A percentile compares a stretch with the other conserved stretches of the same genome.
Conservation (phyloP, 148 eudicot species). For the Talinum fruticosum region DNA sequence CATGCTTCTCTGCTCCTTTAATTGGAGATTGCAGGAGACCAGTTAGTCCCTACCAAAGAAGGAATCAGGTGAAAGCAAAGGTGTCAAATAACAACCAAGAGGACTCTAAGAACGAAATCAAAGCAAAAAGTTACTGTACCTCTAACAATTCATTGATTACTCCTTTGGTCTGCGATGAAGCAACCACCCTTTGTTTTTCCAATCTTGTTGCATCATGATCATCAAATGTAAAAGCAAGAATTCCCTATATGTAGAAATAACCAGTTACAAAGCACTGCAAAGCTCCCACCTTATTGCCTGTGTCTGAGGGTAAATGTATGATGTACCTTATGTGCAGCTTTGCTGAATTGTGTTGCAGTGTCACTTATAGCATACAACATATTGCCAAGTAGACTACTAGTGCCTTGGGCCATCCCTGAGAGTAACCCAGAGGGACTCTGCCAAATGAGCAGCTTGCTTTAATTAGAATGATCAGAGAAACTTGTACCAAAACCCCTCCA, state of each 20-base stretch:
- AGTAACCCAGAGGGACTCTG: conserved; percentile 88
- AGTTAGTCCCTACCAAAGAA: conserved; percentile 68
- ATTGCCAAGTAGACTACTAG: conserved; percentile 83
- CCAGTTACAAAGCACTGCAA: conserved; percentile 4
- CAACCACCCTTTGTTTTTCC: conserved; percentile 60
- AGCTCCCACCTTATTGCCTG: neutral
- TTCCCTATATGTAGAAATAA: conserved; percentile 56
- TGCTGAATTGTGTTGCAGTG: conserved; percentile 94
- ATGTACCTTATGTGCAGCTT: conserved; percentile 90
- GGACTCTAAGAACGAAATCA: neutral
- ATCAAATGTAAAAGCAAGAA: conserved; percentile 89
- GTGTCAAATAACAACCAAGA: neutral
- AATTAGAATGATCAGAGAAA: conserved; percentile 6
- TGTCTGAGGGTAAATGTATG: conserved; percentile 2
- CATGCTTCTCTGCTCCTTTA: conserved; percentile 95
- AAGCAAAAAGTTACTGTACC: conserved; percentile 33
- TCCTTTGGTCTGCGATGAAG: conserved; percentile 76
- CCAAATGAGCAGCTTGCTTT: conserved; percentile 5
- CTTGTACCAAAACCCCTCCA: neutral
- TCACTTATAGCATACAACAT: conserved; percentile 94
- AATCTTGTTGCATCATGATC: conserved; percentile 50
- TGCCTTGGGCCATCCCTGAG: conserved; percentile 93
- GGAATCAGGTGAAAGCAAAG: conserved; percentile 3
- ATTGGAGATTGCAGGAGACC: conserved; percentile 96
- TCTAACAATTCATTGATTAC: conserved; percentile 85